Evolutionary conservation across 805 yeast genomes (phyloP).

Genomic region (Ogataea chonburiensis): DNA sequence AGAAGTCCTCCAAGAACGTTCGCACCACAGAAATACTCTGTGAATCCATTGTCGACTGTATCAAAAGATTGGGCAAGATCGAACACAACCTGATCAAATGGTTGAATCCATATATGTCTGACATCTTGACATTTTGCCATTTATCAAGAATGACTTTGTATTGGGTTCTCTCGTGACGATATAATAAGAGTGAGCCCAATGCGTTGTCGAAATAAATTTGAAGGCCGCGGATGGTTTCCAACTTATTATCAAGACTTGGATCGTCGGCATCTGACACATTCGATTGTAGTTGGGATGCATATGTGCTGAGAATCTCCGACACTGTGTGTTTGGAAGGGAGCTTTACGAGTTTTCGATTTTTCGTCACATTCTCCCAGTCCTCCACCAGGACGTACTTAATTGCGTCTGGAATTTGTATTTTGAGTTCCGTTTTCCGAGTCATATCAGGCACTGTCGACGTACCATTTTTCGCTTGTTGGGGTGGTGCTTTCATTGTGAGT

Average conservation of each 20-base stretch:
- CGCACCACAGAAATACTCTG: slow-evolving; percentile 59
- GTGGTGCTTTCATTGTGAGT: slow-evolving; percentile 2
- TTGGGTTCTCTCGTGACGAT: slow-evolving; percentile 77
- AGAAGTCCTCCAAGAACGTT: slow-evolving; percentile 51
- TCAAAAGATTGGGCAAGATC: slow-evolving; percentile 77
- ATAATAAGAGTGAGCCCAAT: slow-evolving; percentile 65
- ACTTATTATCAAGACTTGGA: slow-evolving; percentile 45
- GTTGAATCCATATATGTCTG: slow-evolving; percentile 71
- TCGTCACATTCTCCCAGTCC: slow-evolving; percentile 92
- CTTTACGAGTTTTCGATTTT: slow-evolving; percentile 65
- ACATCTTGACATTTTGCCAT: slow-evolving; percentile 18
- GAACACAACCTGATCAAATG: slow-evolving; percentile 78
- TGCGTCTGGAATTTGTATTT: slow-evolving; percentile 57
- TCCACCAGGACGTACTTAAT: slow-evolving; percentile 75
- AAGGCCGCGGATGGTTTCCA: slow-evolving; percentile 73
- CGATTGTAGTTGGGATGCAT: slow-evolving; percentile 24
- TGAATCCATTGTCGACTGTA: slow-evolving; percentile 79
- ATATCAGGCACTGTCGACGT: slow-evolving; percentile 2
- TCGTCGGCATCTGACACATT: slow-evolving; percentile 40
- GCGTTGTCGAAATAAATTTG: slow-evolving; percentile 71
- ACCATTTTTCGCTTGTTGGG: slow-evolving; percentile 2
- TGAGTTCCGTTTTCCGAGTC: slow-evolving; percentile 41
- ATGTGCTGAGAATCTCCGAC: slow-evolving; percentile 52
- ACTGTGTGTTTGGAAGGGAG: slow-evolving; percentile 62
- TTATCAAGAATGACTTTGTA: slow-evolving; percentile 49